These are phyloP conservation scores for Jackrogersella minutella DNA, from an alignment of 495 filamentous ascomycete species.

Conservation along the genomic window DNA sequence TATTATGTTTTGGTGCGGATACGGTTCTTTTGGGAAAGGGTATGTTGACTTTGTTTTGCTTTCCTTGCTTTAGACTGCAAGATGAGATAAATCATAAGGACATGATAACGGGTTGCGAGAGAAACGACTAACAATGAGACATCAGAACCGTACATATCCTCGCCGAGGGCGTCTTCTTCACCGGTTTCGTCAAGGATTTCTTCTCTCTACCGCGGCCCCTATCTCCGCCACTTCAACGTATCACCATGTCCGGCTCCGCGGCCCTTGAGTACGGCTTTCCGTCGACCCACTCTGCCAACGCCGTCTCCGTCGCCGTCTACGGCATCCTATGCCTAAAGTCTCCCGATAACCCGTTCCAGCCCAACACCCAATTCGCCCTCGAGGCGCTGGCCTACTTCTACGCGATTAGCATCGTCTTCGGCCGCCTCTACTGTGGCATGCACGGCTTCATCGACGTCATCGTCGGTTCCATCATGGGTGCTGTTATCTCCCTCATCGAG, in stretches of 20 bases:
- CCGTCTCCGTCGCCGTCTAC: constrained; percentile 92
- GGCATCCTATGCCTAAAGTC: constrained; percentile 70
- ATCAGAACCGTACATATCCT: constrained; percentile 85
- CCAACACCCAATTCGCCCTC: constrained; percentile 62
- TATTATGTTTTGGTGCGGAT: constrained; percentile 95
- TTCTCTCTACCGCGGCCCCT: constrained; percentile 93
- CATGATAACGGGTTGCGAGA: neutral
- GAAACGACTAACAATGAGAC: constrained; percentile 21
- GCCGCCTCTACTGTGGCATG: constrained; percentile 96
- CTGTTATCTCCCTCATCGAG: constrained; percentile 70
- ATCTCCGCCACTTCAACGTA: constrained; percentile 90
- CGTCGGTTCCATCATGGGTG: constrained; percentile 78
- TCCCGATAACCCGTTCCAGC: constrained; percentile 61
- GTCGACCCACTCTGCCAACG: constrained; percentile 96
- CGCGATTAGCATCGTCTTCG: constrained; percentile 86
- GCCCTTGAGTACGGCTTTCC: constrained; percentile 97
- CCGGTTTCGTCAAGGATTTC: constrained; percentile 92
- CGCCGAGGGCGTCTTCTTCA: constrained; percentile 89
- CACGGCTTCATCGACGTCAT: constrained; percentile 94
- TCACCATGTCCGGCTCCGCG: constrained; percentile 95
- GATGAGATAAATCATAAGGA: neutral
- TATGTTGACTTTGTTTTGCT: constrained; percentile 51
- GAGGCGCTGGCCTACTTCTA: constrained; percentile 80
- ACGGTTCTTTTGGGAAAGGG: constrained; percentile 81
- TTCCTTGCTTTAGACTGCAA: neutral